Evolutionary conservation across 2,329 filamentous ascomycete genomes (phyloP).

Genomic region (Aspergillus ruber): DNA sequence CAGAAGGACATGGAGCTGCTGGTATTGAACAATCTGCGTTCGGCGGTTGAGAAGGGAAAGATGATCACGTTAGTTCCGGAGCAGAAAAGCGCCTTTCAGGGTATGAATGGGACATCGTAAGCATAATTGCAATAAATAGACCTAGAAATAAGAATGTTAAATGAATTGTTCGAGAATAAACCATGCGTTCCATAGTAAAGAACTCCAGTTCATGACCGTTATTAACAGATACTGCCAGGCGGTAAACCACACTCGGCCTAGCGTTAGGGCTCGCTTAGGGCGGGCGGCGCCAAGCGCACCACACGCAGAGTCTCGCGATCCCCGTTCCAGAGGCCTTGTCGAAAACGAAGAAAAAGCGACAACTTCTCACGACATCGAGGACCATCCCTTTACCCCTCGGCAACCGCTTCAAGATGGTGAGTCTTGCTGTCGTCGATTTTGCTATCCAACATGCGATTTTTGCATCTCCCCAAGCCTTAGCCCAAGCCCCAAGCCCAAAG

Average conservation of each 20-base stretch:
- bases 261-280: slow-evolving; percentile 39
- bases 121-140: background rate
- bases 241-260: slow-evolving; percentile 23
- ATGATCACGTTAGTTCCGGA: slow-evolving; percentile 57
- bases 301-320: slow-evolving; percentile 24
- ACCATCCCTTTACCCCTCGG: slow-evolving; percentile 35
- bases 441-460: slow-evolving; percentile 1
- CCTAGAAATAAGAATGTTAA: too few relatives aligned
- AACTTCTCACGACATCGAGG: slow-evolving; percentile 36
- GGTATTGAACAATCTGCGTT: slow-evolving; percentile 53
- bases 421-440: slow-evolving; percentile 12
- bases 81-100: slow-evolving; percentile 41
- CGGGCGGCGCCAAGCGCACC: slow-evolving; percentile 34
- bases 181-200: background rate
- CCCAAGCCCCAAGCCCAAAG: background rate
- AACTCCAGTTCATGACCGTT: background rate
- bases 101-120: background rate
- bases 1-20: slow-evolving; percentile 57
- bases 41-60: slow-evolving; percentile 50
- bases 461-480: background rate
- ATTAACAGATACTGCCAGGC: slow-evolving; percentile 10
- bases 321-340: slow-evolving; percentile 20
- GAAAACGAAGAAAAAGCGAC: slow-evolving; percentile 27
- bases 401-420: slow-evolving; percentile 44
- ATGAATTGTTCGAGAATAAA: background rate